These are phyloP conservation scores for Helianthus annuus DNA, from an alignment of 129 eudicot species.

Conservation along the genomic window HanXRQr2.0-SUNRISE NC_035436.2:170985267-170985766, in stretches of 20 bases:
- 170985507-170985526: slow-evolving; percentile 1
- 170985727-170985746: slow-evolving; percentile 53
- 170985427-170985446: background rate
- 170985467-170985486: background rate
- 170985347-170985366: background rate
- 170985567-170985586: slow-evolving; percentile 68
- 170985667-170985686: slow-evolving; percentile 85
- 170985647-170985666: slow-evolving; percentile 23
- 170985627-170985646: background rate
- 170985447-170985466: slow-evolving; percentile 18
- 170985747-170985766: slow-evolving; percentile 56
- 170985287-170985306: background rate
- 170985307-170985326: background rate
- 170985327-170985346: background rate
- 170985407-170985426: background rate
- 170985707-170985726: slow-evolving; percentile 68
- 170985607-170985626: background rate
- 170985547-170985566: slow-evolving; percentile 65
- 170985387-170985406: background rate
- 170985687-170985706: slow-evolving; percentile 66
- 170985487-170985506: background rate
- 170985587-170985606: background rate
- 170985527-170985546: slow-evolving; percentile 74
- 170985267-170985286: background rate
- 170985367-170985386: background rate